Evolutionary conservation across 1,139 yeast species (phyloP).

Genomic region (Zygoascus hellenicus): DNA sequence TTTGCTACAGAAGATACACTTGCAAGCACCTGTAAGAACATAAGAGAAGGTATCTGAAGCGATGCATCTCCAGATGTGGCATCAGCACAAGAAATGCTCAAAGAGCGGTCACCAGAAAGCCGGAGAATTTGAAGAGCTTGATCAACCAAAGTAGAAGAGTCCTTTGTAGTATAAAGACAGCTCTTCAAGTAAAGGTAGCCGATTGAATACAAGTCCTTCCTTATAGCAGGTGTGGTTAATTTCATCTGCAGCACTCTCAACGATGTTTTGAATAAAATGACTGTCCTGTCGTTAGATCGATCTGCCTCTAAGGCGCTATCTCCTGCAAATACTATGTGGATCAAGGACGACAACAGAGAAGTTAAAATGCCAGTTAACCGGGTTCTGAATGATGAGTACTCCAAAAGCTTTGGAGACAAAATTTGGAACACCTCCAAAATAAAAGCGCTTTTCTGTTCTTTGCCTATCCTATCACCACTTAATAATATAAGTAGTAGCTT

Average conservation of each 20-base stretch:
- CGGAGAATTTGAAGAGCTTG: constrained; percentile 50
- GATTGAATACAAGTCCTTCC: constrained; percentile 75
- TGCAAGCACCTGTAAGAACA: constrained; percentile 59
- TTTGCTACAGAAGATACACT: constrained; percentile 50
- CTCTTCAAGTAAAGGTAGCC: constrained; percentile 54
- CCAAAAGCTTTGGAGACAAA: constrained; percentile 69
- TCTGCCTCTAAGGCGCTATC: constrained; percentile 34
- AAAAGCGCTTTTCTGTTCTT: constrained; percentile 48
- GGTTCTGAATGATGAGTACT: constrained; percentile 62
- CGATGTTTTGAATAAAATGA: constrained; percentile 67
- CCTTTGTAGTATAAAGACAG: constrained; percentile 16
- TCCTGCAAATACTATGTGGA: constrained; percentile 52
- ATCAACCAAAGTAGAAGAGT: constrained; percentile 38
- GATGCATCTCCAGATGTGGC: constrained; percentile 76
- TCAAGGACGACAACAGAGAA: constrained; percentile 64
- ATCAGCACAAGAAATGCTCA: constrained; percentile 68
- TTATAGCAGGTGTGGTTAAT: constrained; percentile 56
- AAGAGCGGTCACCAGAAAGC: constrained; percentile 54
- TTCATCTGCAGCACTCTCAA: constrained; percentile 68
- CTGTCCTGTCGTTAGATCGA: constrained; percentile 43
- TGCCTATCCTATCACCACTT: constrained; percentile 47
- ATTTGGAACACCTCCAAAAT: constrained; percentile 71
- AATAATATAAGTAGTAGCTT: constrained; percentile 69
- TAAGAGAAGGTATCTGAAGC: constrained; percentile 67
- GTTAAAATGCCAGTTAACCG: constrained; percentile 71